Conservation (phyloP, 1,284 basidiomycete genomes). For the Cutaneotrichosporon sp. region DNA sequence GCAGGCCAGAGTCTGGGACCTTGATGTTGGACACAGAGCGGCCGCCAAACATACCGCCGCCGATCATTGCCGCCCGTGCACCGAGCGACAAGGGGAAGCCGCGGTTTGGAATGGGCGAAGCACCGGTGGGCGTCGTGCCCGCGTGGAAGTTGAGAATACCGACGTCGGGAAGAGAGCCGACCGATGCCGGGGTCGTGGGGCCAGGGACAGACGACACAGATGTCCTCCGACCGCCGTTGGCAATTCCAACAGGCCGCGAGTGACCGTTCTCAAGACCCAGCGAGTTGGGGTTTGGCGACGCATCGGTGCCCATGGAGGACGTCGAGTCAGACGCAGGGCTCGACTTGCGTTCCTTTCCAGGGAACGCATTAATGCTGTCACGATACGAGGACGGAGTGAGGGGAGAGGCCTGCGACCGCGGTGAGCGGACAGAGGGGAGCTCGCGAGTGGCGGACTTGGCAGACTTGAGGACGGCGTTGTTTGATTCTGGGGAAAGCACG, state of each 20-base stretch:
- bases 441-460: slow-evolving; percentile 33
- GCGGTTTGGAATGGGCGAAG: slow-evolving; percentile 28
- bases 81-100: slow-evolving; percentile 21
- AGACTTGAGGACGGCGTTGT: slow-evolving; percentile 21
- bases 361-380: slow-evolving; percentile 20
- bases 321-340: slow-evolving; percentile 42
- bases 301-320: slow-evolving; percentile 32
- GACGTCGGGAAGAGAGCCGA: slow-evolving; percentile 41
- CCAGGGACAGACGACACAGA: slow-evolving; percentile 23
- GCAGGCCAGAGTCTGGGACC: slow-evolving; percentile 29
- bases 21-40: not conserved
- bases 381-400: slow-evolving; percentile 39
- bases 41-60: slow-evolving; percentile 42
- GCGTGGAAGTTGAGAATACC: slow-evolving; percentile 37
- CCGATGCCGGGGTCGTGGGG: slow-evolving; percentile 29
- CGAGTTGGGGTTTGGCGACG: slow-evolving; percentile 13
- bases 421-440: slow-evolving; percentile 40
- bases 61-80: slow-evolving; percentile 37
- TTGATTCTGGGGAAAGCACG: slow-evolving; percentile 52
- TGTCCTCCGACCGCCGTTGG: slow-evolving; percentile 13
- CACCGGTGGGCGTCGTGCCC: slow-evolving; percentile 18
- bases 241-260: slow-evolving; percentile 15
- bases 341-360: slow-evolving; percentile 31
- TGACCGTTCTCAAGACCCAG: slow-evolving; percentile 7
- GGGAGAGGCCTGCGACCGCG: slow-evolving; percentile 27